These are phyloP conservation scores for Rhodotorula sp. DNA, from an alignment of 1,284 basidiomycete species.

Conservation along the genomic window DNA sequence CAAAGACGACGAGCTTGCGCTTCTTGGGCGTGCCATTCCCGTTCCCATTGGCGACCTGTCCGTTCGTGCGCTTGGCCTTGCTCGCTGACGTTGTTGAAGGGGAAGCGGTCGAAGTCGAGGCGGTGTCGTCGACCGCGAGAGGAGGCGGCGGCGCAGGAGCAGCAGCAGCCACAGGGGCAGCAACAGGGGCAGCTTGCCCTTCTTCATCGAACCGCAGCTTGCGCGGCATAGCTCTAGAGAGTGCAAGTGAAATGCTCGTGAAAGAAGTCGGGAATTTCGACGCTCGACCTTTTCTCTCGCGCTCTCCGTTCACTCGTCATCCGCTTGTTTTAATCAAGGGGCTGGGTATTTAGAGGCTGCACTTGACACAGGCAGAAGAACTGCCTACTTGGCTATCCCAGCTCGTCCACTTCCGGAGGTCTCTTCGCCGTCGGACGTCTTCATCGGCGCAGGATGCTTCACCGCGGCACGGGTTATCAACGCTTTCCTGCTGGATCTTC, in stretches of 20 bases:
- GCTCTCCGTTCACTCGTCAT: neutral
- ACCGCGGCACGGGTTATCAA: too few relatives aligned
- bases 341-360: too few relatives aligned
- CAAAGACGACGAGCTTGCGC: slow-evolving; percentile 17
- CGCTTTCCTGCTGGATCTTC: too few relatives aligned
- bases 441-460: neutral
- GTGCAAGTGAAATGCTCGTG: neutral
- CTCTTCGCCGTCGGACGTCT: neutral
- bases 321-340: too few relatives aligned
- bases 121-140: neutral
- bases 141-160: neutral
- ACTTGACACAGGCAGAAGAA: too few relatives aligned
- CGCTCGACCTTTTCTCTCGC: too few relatives aligned
- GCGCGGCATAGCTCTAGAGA: neutral
- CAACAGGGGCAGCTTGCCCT: neutral
- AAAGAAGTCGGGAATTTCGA: neutral
- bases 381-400: neutral
- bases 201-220: slow-evolving; percentile 1
- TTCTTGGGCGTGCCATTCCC: neutral
- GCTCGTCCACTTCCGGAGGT: neutral
- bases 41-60: neutral
- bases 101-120: neutral
- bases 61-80: neutral
- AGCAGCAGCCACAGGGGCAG: too few relatives aligned
- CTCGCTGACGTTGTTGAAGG: neutral